phyloP scores from a whole-genome alignment of 441 rosid species.

The Corymbia calophylla region DNA sequence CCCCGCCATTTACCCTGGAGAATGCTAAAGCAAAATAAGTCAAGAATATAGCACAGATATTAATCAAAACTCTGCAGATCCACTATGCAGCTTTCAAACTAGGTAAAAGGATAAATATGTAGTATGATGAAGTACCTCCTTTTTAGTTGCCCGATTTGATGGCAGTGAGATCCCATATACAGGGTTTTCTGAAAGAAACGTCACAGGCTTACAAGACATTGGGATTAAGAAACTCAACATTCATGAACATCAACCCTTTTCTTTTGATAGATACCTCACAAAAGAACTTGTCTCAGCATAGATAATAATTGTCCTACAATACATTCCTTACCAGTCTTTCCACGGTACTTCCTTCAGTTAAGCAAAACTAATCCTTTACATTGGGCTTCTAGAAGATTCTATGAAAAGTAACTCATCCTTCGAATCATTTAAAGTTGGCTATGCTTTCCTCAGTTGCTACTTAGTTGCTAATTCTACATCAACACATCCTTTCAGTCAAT shows the following conservation, averaged over 20 bases:
- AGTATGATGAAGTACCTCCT: slow-evolving; percentile 30
- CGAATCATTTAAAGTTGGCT: neutral
- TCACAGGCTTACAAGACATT: neutral
- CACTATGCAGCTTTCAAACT: neutral
- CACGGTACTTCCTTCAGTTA: neutral
- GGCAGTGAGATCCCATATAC: neutral
- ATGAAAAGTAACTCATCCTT: neutral
- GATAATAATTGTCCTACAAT: neutral
- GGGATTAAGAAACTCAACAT: neutral
- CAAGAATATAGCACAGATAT: slow-evolving; percentile 5
- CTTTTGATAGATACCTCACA: neutral
- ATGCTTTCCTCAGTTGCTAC: neutral
- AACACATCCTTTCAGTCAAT: neutral
- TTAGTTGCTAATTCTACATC: neutral
- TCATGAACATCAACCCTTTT: neutral
- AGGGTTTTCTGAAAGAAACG: neutral
- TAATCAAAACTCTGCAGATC: neutral
- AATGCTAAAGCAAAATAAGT: slow-evolving; percentile 24
- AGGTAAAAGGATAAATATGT: neutral
- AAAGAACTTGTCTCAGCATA: neutral
- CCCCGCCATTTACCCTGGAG: slow-evolving; percentile 88
- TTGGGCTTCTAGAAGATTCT: neutral
- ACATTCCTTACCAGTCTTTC: neutral
- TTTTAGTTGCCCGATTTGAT: slow-evolving; percentile 31
- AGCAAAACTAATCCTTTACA: neutral